Base-by-base conservation (phyloP, 2,329 filamentous ascomycete species). In the Fusarium sp. region DNA sequence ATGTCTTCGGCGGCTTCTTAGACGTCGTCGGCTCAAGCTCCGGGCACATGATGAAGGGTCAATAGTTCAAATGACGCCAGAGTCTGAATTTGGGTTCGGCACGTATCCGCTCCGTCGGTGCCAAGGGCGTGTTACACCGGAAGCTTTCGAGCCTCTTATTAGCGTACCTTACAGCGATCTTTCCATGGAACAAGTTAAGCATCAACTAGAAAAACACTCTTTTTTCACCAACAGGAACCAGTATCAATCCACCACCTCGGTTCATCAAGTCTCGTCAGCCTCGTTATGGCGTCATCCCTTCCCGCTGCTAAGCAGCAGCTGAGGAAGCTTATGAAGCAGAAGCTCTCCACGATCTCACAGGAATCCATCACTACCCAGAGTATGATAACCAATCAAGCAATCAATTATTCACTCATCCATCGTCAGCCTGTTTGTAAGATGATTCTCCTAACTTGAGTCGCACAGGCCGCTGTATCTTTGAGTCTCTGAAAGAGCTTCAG, bases 291-390 rank as follows among this genome's bases (percentile, higher is more conserved):
- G 45, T 81, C 86, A 52, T 67, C 78, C 5, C 80, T 94, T 57
- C 85, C 85, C 68, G 83, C 85, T 60, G 89, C 91, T 44, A 97
- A 97, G 82, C 90, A 91, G 76, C 90, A 92, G 72, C 83, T 97
- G 65, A 87, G 94, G 59, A 84, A 83, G 66, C 80, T 86, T 54
- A 91, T 97, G 81, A 94, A 91, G 76, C 82, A 86, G 68, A 84
- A 84, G 33, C 84, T 97, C 20, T 84, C 86, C 20, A 79, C 77
- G 9, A 76, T 97, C 47, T 79, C 89, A 2, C 80, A 85, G n/a
- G 87, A 92, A 26, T 85, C 87, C 15, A 83, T 93, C 56, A 77
- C 80, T 56, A 77, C 80, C 42, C 94, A 97, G 83, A 96, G 94
- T 94, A 83, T 78, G 89, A 73, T 57, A 42, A 18, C 42, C 62